phyloP scores from a whole-genome alignment of 345 rosid genomes.

The Arabidopsis suecica region DNA sequence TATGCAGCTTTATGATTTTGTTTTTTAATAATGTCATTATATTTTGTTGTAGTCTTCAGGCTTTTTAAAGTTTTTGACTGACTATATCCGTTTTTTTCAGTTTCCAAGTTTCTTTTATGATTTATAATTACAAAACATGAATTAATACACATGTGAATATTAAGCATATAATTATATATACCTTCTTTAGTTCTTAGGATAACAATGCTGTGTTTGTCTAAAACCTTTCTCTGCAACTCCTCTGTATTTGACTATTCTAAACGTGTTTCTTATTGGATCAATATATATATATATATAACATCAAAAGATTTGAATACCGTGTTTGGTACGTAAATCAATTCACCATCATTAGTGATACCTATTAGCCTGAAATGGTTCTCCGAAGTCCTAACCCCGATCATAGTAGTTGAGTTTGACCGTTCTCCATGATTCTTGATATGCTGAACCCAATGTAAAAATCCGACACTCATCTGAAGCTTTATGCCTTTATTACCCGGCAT shows the following conservation, averaged over 20 bases:
- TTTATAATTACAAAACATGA: background rate
- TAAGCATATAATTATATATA: too few relatives aligned
- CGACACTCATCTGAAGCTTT: background rate
- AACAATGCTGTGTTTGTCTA: background rate
- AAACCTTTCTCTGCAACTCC: constrained; percentile 7
- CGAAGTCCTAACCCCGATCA: background rate
- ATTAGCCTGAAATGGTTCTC: background rate
- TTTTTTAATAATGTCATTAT: background rate
- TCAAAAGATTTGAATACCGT: background rate
- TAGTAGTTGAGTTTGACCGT: constrained; percentile 15
- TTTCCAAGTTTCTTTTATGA: background rate
- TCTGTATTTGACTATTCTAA: background rate
- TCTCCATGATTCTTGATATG: background rate
- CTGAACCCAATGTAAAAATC: constrained; percentile 21
- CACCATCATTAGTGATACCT: constrained; percentile 18
- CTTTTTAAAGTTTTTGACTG: background rate
- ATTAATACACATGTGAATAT: too few relatives aligned
- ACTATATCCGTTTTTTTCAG: background rate
- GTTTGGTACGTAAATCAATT: constrained; percentile 10
- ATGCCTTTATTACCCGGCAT: background rate
- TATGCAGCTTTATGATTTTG: background rate
- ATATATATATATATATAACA: constrained; percentile 8
- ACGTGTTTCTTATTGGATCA: background rate
- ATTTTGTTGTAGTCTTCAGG: background rate
- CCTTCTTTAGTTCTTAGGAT: too few relatives aligned